phyloP scores from a whole-genome alignment of 2,329 filamentous ascomycete genomes.

The Pseudopithomyces maydicus region DNA sequence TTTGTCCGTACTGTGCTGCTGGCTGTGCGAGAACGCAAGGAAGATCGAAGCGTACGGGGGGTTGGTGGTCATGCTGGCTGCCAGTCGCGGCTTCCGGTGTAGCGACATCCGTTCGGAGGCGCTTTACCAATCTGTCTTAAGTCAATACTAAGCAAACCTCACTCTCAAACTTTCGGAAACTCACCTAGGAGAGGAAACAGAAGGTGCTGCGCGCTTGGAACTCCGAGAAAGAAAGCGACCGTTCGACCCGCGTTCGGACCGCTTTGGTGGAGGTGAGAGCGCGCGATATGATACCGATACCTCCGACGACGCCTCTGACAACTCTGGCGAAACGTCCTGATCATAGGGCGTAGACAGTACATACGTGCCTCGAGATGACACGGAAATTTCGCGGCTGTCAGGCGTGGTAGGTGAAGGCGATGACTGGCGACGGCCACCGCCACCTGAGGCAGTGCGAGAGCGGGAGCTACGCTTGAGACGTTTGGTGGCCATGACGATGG shows the following conservation, averaged over 20 bases:
- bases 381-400: neutral
- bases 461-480: neutral
- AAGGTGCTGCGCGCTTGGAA: neutral
- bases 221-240: neutral
- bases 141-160: neutral
- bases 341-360: neutral
- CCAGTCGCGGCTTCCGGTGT: neutral
- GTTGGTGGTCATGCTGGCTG: neutral
- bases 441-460: neutral
- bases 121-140: neutral
- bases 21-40: neutral
- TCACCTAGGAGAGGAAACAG: neutral
- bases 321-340: neutral
- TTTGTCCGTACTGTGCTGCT: neutral
- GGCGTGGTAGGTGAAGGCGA: neutral
- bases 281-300: slow-evolving; percentile 8
- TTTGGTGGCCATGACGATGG: neutral
- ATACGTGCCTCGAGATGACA: neutral
- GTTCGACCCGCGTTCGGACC: neutral
- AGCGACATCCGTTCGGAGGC: neutral
- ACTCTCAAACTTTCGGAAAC: neutral
- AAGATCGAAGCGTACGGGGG: neutral
- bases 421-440: neutral
- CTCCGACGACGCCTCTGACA: slow-evolving; percentile 10
- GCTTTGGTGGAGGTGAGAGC: neutral